phyloP scores from a whole-genome alignment of 768 basidiomycete species.

The Melanogaster broomeanus region DNA sequence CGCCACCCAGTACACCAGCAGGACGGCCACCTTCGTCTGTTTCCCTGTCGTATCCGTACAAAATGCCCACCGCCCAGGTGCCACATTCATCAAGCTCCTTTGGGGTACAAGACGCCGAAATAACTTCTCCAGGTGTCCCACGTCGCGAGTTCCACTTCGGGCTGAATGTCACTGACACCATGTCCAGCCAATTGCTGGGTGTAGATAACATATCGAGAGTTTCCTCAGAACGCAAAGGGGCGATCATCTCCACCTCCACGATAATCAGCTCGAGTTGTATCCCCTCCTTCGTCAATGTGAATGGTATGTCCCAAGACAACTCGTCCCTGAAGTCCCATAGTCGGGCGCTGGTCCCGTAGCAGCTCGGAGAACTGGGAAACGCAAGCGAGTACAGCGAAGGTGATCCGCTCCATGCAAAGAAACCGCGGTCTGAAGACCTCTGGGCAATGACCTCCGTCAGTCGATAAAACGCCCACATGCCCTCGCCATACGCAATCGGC shows the following conservation, averaged over 20 bases:
- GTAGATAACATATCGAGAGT: not conserved
- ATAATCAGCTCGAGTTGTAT: not conserved
- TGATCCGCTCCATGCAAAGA: slow-evolving; percentile 7
- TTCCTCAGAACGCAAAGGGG: not conserved
- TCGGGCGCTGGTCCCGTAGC: slow-evolving; percentile 3
- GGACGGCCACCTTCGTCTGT: not conserved
- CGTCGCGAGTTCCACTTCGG: not conserved
- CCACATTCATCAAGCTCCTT: not conserved
- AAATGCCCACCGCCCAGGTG: not conserved
- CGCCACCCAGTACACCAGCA: not conserved
- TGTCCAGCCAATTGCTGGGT: not conserved
- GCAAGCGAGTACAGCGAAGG: slow-evolving; percentile 4
- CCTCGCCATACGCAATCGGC: slow-evolving; percentile 19
- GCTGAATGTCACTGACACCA: not conserved
- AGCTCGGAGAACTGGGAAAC: slow-evolving; percentile 2
- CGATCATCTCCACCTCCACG: not conserved
- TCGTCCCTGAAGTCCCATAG: slow-evolving; percentile 7
- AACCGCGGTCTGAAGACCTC: slow-evolving; percentile 6
- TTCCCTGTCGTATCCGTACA: not conserved
- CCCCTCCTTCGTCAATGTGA: not conserved
- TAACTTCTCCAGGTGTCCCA: not conserved
- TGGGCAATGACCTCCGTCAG: slow-evolving; percentile 9
- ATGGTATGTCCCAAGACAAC: not conserved
- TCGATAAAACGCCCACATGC: slow-evolving; percentile 15
- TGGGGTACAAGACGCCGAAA: not conserved